Evolutionary conservation across 495 filamentous ascomycete species (phyloP).

Genomic region (Lophium mytilinum): DNA sequence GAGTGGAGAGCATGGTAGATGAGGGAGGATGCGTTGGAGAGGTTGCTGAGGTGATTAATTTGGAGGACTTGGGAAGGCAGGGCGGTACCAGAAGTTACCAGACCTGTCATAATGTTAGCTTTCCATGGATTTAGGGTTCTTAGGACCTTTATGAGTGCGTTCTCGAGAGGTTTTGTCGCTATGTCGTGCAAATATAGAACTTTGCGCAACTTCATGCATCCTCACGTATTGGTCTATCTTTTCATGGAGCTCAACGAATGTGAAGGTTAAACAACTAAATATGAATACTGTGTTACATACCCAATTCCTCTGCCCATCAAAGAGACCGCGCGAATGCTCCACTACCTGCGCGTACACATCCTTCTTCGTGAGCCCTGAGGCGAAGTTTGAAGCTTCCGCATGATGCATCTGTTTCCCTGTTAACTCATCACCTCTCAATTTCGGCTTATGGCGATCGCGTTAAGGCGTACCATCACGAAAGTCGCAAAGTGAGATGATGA

Average conservation of each 20-base stretch:
- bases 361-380: constrained; percentile 54
- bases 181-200: no score
- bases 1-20: constrained; percentile 81
- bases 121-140: not conserved
- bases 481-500: no score
- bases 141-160: not conserved
- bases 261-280: no score
- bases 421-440: not conserved
- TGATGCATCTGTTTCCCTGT: constrained; percentile 54
- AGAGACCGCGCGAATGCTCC: constrained; percentile 59
- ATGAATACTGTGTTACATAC: constrained; percentile 38
- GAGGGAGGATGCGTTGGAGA: constrained; percentile 74
- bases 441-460: no score
- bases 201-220: no score
- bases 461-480: no score
- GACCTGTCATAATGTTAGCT: constrained; percentile 37
- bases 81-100: constrained; percentile 38
- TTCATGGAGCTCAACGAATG: no score
- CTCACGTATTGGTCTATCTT: no score
- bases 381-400: constrained; percentile 76
- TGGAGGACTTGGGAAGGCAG: not conserved
- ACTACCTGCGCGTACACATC: constrained; percentile 71
- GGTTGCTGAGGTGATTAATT: constrained; percentile 50
- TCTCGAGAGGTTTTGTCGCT: no score
- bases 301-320: constrained; percentile 81